Conservation (phyloP, 2,329 filamentous ascomycete genomes). For the Aspergillus fijiensis region DNA sequence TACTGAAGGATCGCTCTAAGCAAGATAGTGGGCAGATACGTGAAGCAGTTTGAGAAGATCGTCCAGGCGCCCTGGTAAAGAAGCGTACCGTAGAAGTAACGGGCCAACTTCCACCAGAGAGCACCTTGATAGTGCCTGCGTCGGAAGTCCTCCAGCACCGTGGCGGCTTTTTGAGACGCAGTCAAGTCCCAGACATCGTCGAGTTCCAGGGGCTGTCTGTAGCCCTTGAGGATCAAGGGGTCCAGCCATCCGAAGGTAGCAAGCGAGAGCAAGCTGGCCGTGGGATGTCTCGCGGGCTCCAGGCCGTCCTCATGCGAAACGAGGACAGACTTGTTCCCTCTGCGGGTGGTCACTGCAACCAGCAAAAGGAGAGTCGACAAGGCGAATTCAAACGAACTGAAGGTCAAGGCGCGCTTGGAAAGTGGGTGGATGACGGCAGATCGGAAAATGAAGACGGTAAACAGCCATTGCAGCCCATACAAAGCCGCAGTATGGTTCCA, state of each 20-base stretch:
- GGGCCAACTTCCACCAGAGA: constrained; percentile 75
- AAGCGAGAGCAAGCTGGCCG: constrained; percentile 84
- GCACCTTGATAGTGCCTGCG: constrained; percentile 78
- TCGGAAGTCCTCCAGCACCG: constrained; percentile 77
- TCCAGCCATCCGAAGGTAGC: constrained; percentile 91
- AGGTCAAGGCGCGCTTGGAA: constrained; percentile 60
- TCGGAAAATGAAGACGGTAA: constrained; percentile 74
- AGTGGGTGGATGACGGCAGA: constrained; percentile 77
- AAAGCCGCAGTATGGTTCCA: constrained; percentile 93
- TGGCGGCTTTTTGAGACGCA: constrained; percentile 81
- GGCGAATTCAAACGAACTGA: constrained; percentile 72
- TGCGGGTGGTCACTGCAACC: constrained; percentile 78
- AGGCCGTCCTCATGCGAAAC: constrained; percentile 87
- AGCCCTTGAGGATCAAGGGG: constrained; percentile 82
- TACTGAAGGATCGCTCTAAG: constrained; percentile 90
- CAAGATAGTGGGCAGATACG: constrained; percentile 86
- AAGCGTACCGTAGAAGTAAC: constrained; percentile 77
- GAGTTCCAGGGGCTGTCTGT: constrained; percentile 78
- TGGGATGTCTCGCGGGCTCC: constrained; percentile 80
- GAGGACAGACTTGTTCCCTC: constrained; percentile 85
- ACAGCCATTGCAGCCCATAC: constrained; percentile 80
- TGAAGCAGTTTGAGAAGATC: constrained; percentile 74
- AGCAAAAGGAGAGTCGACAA: constrained; percentile 71
- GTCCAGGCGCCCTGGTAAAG: constrained; percentile 79
- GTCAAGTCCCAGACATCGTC: constrained; percentile 88